Evolutionary conservation across 1,284 basidiomycete genomes (phyloP).

Genomic region (Austropuccinia psidii): DNA sequence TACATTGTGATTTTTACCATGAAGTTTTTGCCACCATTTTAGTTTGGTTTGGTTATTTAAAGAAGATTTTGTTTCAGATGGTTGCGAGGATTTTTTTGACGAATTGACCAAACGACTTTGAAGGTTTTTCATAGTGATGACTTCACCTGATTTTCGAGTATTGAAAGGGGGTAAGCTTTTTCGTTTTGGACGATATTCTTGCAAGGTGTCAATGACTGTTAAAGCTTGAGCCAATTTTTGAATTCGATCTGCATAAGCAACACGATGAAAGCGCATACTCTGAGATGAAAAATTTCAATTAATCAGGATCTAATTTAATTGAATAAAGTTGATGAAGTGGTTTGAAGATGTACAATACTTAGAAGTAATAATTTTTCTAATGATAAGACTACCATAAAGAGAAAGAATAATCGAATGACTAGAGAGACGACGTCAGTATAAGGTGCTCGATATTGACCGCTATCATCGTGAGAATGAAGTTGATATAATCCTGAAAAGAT

Average conservation of each 20-base stretch:
- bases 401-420: conserved; percentile 12
- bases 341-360: conserved; percentile 25
- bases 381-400: conserved; percentile 22
- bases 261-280: conserved; percentile 57
- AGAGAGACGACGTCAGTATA: conserved; percentile 13
- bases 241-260: conserved; percentile 66
- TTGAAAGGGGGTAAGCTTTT: background rate
- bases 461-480: background rate
- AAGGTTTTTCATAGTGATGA: background rate
- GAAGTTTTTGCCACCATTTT: conserved; percentile 17
- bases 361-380: conserved; percentile 30
- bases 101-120: no score
- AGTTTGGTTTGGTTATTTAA: background rate
- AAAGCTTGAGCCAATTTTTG: conserved; percentile 56
- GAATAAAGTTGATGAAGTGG: background rate
- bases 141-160: background rate
- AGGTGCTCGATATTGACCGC: conserved; percentile 2
- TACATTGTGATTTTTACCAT: no score
- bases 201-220: conserved; percentile 60
- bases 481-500: conserved; percentile 14
- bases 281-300: conserved; percentile 56
- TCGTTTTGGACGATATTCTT: conserved; percentile 61
- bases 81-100: no score
- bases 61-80: background rate
- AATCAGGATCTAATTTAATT: conserved; percentile 42